phyloP scores from a whole-genome alignment of 176 grass and related monocot genomes.

The Dendrocalamus sinicus region DNA sequence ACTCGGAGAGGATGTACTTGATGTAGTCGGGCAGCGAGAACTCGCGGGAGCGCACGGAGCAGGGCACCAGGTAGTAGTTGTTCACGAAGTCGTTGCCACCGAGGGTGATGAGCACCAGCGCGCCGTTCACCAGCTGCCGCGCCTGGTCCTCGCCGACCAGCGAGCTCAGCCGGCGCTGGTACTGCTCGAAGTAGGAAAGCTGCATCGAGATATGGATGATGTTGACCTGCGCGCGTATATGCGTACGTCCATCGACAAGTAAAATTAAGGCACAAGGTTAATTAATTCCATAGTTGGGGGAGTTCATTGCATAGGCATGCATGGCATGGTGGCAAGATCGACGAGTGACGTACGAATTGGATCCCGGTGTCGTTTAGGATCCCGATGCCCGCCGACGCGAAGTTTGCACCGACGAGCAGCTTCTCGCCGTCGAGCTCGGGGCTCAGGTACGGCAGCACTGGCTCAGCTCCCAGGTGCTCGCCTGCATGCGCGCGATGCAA shows the following conservation, averaged over 20 bases:
- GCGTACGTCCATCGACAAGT: not conserved
- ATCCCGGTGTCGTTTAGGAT: conserved; percentile 93
- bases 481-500: conserved; percentile 44
- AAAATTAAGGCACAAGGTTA: not conserved
- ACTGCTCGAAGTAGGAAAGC: conserved; percentile 76
- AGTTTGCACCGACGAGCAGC: conserved; percentile 90
- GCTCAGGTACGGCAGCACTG: conserved; percentile 77
- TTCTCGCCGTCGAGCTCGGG: conserved; percentile 72
- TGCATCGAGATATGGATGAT: conserved; percentile 85
- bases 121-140: conserved; percentile 40
- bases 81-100: conserved; percentile 99
- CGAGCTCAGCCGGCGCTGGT: conserved; percentile 64
- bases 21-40: conserved; percentile 83
- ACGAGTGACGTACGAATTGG: conserved; percentile 70
- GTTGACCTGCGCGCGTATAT: conserved; percentile 54
- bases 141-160: conserved; percentile 50
- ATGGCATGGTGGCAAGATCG: not conserved
- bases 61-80: conserved; percentile 98
- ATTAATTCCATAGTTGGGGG: not conserved
- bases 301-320: not conserved
- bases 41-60: conserved; percentile 68
- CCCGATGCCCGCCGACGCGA: conserved; percentile 91
- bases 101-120: conserved; percentile 74
- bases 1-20: conserved; percentile 71
- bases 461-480: conserved; percentile 71